Conservation (phyloP, 2,329 filamentous ascomycete genomes). For the Acarospora socialis region DNA sequence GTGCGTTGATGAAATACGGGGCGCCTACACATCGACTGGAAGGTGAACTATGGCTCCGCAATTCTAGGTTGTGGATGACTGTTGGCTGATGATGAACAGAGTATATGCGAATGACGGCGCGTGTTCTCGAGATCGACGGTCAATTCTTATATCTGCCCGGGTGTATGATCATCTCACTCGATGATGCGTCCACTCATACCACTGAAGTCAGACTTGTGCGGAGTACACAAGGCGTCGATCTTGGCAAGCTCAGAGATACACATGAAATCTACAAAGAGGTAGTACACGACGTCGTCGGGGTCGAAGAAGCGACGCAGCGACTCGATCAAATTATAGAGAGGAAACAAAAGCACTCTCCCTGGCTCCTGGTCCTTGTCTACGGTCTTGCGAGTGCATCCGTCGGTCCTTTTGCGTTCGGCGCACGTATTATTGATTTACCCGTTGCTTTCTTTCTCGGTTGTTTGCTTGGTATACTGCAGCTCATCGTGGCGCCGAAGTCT, state of each 20-base stretch:
- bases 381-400: conserved; percentile 63
- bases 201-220: conserved; percentile 33
- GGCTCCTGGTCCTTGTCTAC: conserved; percentile 49
- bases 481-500: conserved; percentile 59
- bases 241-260: conserved; percentile 28
- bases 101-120: conserved; percentile 78
- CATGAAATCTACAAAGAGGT: conserved; percentile 35
- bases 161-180: conserved; percentile 91
- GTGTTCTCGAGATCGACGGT: conserved; percentile 76
- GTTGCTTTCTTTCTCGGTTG: conserved; percentile 63
- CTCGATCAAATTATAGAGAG: conserved; percentile 41
- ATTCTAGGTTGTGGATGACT: background rate
- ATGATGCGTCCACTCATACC: conserved; percentile 32
- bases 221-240: conserved; percentile 28
- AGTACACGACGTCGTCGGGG: conserved; percentile 31
- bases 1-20: conserved; percentile 76
- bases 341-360: conserved; percentile 39
- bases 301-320: conserved; percentile 30
- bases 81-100: conserved; percentile 25
- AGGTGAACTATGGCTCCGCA: conserved; percentile 22
- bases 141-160: conserved; percentile 84
- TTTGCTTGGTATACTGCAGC: conserved; percentile 58
- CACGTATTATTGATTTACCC: conserved; percentile 62
- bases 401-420: conserved; percentile 66
- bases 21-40: conserved; percentile 84